A percentile compares a stretch with the other conserved stretches of the same genome.
Conservation (phyloP, 305 asterid genomes). For the Ruellia speciosa region DNA sequence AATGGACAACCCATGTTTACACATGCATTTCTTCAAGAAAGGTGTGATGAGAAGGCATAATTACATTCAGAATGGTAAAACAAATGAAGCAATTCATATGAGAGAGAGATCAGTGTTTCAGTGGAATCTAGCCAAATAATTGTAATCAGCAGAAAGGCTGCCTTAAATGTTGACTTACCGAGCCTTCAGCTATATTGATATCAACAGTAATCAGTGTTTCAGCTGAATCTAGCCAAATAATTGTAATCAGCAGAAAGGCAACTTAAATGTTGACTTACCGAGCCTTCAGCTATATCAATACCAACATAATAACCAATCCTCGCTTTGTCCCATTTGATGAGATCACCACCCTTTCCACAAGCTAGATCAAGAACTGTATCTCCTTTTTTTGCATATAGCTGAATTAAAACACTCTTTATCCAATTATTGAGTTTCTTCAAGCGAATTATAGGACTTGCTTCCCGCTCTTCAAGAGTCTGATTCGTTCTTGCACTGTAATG, state of each 20-base stretch:
- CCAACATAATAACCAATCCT: conserved; percentile 84
- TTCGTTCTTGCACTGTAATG: conserved; percentile 94
- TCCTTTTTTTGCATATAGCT: conserved; percentile 66
- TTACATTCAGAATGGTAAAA: not conserved
- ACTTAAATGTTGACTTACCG: conserved; percentile 38
- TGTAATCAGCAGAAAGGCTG: conserved; percentile 9
- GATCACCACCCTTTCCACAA: conserved; percentile 98
- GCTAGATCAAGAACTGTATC: conserved; percentile 94
- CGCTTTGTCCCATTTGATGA: conserved; percentile 98
- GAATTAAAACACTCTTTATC: conserved; percentile 92
- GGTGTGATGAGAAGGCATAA: not conserved
- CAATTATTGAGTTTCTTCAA: conserved; percentile 50
- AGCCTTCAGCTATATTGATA: conserved; percentile 89
- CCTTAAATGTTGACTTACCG: conserved; percentile 38
- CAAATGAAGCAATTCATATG: not conserved
- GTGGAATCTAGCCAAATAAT: conserved; percentile 1
- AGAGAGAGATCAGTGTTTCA: too few species aligned
- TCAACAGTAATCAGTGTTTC: too few species aligned
- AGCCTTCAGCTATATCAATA: conserved; percentile 89
- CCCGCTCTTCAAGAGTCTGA: conserved; percentile 50
- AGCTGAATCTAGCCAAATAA: conserved; percentile 1
- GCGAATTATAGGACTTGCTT: conserved; percentile 53
- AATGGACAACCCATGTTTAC: not conserved
- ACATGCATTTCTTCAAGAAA: not conserved
- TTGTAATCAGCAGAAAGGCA: conserved; percentile 9